These are phyloP conservation scores for Aspergillus homomorphus DNA, from an alignment of 495 filamentous ascomycete species.

Conservation along the genomic window DNA sequence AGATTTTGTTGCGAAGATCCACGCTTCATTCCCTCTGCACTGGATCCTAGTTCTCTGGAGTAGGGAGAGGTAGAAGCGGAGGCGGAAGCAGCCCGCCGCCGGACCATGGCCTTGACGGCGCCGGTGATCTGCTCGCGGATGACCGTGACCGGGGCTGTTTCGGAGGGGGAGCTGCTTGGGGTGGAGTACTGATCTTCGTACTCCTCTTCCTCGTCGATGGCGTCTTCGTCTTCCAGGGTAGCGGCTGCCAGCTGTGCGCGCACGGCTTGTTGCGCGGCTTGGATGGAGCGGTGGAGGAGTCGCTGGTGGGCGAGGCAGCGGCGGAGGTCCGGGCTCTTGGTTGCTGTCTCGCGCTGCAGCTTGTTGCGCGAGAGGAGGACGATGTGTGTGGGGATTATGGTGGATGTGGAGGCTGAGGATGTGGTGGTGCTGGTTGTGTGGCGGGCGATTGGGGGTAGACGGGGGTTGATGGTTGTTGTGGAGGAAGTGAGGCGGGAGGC, in stretches of 20 bases:
- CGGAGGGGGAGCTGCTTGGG: neutral
- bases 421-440: neutral
- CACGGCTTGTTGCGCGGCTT: slow-evolving; percentile 20
- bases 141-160: slow-evolving; percentile 2
- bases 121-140: slow-evolving; percentile 18
- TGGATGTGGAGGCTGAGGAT: slow-evolving; percentile 3
- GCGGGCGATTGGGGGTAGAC: slow-evolving; percentile 20
- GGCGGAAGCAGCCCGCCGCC: slow-evolving; percentile 5
- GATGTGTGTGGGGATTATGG: slow-evolving; percentile 12
- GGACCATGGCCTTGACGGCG: slow-evolving; percentile 12
- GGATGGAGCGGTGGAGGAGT: slow-evolving; percentile 20
- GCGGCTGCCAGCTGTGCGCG: slow-evolving; percentile 12
- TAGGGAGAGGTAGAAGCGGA: neutral
- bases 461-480: slow-evolving; percentile 20
- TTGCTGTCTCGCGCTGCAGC: slow-evolving; percentile 16
- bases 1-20: neutral
- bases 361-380: slow-evolving; percentile 22
- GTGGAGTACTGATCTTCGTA: neutral
- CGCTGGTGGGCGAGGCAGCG: slow-evolving; percentile 26
- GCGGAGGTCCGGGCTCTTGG: slow-evolving; percentile 24
- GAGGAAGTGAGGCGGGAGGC: slow-evolving; percentile 20
- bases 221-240: slow-evolving; percentile 13
- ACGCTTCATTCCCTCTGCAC: neutral
- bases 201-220: slow-evolving; percentile 6
- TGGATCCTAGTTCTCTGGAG: neutral